Conservation (phyloP, 192 early-diverging fungal species). For the Polychytrium aggregatum region DNA sequence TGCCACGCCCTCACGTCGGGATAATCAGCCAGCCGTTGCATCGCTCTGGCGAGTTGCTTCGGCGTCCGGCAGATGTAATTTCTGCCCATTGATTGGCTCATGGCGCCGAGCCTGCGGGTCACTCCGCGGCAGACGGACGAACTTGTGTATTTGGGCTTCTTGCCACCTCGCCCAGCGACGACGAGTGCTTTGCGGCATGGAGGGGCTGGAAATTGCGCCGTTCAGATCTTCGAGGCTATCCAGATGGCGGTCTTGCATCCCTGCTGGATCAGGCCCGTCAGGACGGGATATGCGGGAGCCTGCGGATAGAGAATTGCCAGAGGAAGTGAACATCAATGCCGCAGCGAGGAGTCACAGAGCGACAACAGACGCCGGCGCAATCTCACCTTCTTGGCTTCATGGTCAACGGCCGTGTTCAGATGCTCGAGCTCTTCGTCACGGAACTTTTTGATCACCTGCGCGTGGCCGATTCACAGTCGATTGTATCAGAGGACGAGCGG, state of each 20-base stretch:
- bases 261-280: conserved; percentile 66
- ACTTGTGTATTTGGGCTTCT: too few species aligned
- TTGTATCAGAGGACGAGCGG: not conserved
- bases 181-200: too few species aligned
- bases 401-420: conserved; percentile 74
- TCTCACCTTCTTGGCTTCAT: conserved; percentile 61
- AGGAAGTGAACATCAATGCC: not conserved
- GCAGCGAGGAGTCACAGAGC: not conserved
- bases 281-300: conserved; percentile 66
- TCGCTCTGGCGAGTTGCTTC: too few species aligned
- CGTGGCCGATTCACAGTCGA: too few species aligned
- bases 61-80: too few species aligned
- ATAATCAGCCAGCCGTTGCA: too few species aligned
- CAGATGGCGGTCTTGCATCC: conserved; percentile 90
- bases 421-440: conserved; percentile 95
- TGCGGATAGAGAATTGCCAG: conserved; percentile 4
- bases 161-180: too few species aligned
- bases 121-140: too few species aligned
- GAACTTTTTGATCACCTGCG: conserved; percentile 66
- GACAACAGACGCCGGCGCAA: not conserved
- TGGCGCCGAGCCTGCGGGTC: too few species aligned
- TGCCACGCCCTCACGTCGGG: too few species aligned
- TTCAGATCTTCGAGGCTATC: conserved; percentile 73
- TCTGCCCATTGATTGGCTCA: too few species aligned
- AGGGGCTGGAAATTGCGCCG: too few species aligned